Base-by-base conservation (phyloP, 176 grass and related monocot species). In the Avena atlantica region DNA sequence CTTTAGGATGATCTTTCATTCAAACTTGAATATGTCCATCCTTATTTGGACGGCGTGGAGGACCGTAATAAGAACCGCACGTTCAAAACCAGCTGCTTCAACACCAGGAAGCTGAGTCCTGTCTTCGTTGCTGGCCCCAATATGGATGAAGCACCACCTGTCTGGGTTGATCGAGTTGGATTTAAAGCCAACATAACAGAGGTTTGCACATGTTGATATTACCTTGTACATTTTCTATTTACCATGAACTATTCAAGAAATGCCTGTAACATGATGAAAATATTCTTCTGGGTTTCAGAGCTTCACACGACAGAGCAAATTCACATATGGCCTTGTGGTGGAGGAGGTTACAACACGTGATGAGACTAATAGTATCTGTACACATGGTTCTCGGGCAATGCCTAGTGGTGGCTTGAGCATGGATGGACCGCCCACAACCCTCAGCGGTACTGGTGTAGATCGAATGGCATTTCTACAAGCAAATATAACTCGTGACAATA, bases 171-270 rank as follows among this genome's bases (percentile, higher is more conserved):
- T 40, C 92, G 97, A 73, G 87, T 93, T 86, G 97, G 97, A 55
- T 88, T 93, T 45, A 99, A 99, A 99, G 94, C 97, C 68, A 99
- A 99, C 86, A 96, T 96, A 83, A 94, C 94, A 19, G 94, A 99
- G 94, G 94, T 94, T 86, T 82, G 68, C 21, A 16, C 20, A 81
- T 58, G 72, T 44, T 78, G 14, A 70, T 55, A 15, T 61, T 9
- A 47, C 47, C 24, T 74, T 85, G 5, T 68, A 11, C 8, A 24
- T 80, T 24, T 83, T 72, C 71, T 72, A 37, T 31, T 66, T 74
- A 48, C 55, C 7, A 65, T 78, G 11, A 27, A 34, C 19, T 84
- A 24, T 85, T 65, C 13, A 77, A 61, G 37, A 81, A 82, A 83
- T 45, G 31, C 56, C 12, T 74, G 5, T 90, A 87, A 83, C 65